These are phyloP conservation scores for Thielaviopsis cerberus DNA, from an alignment of 2,329 filamentous ascomycete species.

Conservation along the genomic window DNA sequence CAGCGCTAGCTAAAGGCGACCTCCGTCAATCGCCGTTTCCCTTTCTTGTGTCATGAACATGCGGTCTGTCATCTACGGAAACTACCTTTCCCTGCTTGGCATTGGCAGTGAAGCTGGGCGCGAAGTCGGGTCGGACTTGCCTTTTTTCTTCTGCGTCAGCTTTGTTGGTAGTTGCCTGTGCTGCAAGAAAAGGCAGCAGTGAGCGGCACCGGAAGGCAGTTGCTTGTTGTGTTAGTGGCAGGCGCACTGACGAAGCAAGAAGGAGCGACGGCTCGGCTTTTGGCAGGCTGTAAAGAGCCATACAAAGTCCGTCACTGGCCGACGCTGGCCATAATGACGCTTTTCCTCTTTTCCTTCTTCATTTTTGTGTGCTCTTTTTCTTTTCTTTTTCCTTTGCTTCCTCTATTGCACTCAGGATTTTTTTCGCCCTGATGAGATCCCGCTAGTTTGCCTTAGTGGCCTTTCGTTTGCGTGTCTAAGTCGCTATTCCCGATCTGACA, in stretches of 20 bases:
- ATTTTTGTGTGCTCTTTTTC: neutral
- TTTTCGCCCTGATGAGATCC: neutral
- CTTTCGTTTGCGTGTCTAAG: neutral
- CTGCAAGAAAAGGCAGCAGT: neutral
- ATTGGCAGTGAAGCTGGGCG: neutral
- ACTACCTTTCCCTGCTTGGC: neutral
- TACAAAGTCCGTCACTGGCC: neutral
- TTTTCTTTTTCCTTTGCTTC: neutral
- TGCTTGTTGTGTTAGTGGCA: no score
- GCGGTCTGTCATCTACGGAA: neutral
- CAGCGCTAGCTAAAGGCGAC: neutral
- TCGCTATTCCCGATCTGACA: neutral
- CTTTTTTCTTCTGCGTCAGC: neutral
- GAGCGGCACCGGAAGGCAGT: no score
- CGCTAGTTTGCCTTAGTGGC: neutral
- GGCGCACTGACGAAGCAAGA: no score
- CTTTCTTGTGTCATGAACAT: neutral
- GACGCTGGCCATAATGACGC: neutral
- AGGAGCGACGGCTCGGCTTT: neutral
- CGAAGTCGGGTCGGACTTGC: slow-evolving; percentile 2
- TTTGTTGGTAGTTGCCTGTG: neutral
- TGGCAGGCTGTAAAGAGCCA: neutral
- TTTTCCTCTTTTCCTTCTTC: neutral
- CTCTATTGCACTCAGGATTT: neutral
- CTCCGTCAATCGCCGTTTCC: neutral